These are phyloP conservation scores for Fusarium siculi DNA, from an alignment of 2,329 filamentous ascomycete species.

Conservation along the genomic window DNA sequence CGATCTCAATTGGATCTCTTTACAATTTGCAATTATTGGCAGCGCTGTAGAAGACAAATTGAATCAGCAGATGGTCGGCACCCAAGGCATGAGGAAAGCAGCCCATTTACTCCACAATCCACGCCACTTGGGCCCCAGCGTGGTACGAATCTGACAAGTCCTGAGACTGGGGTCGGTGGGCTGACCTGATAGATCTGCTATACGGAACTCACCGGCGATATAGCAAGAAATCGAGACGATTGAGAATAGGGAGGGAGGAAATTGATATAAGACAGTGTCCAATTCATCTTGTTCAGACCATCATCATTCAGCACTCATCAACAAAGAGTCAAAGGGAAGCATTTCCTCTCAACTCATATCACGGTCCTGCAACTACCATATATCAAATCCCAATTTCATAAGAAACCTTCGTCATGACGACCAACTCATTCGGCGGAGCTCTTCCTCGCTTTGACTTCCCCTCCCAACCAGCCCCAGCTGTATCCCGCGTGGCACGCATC, in stretches of 20 bases:
- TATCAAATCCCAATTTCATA: not conserved
- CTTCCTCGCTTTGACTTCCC: conserved; percentile 39
- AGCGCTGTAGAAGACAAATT: not conserved
- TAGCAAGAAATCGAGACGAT: not conserved
- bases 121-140: conserved; percentile 30
- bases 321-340: not conserved
- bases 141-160: conserved; percentile 13
- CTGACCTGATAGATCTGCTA: conserved; percentile 10
- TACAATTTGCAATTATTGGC: not conserved
- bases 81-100: conserved; percentile 5
- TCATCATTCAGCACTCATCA: not conserved
- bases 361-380: not conserved
- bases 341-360: not conserved
- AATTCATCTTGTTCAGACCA: not conserved
- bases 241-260: conserved; percentile 1
- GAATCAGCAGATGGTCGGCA: conserved; percentile 15
- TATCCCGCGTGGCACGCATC: conserved; percentile 32
- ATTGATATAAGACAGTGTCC: conserved; percentile 24
- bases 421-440: conserved; percentile 37
- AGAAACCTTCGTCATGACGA: conserved; percentile 21
- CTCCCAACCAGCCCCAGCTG: conserved; percentile 5
- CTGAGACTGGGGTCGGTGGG: conserved; percentile 10
- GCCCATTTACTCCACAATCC: conserved; percentile 22
- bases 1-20: not conserved
- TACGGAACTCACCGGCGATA: conserved; percentile 9